These are phyloP conservation scores for Tylopilus plumbeoviolaceoides DNA, from an alignment of 768 basidiomycete species.

Conservation along the genomic window DNA sequence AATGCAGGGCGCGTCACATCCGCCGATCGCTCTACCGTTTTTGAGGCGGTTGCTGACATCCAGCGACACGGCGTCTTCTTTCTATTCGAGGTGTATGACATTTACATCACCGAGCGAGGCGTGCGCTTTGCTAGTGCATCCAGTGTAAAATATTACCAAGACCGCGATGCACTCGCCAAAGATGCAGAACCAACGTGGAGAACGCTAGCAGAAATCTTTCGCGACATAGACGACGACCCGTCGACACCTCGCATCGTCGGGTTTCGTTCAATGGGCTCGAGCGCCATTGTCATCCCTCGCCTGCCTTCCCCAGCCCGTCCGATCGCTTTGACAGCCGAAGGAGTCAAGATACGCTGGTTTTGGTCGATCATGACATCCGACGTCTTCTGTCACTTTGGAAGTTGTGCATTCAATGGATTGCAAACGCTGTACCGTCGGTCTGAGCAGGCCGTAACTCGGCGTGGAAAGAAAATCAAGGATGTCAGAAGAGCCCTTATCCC, in stretches of 20 bases:
- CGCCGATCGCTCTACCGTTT: conserved; percentile 27
- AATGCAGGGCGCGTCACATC: conserved; percentile 17
- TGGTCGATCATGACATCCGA: conserved; percentile 21
- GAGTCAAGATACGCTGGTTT: conserved; percentile 17
- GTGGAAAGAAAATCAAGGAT: conserved; percentile 7
- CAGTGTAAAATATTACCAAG: conserved; percentile 13
- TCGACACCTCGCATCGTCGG: background rate
- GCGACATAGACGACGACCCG: conserved; percentile 1
- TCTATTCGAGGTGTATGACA: conserved; percentile 14
- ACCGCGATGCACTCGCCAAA: conserved; percentile 26
- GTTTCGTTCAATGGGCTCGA: conserved; percentile 6
- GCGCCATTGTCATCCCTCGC: conserved; percentile 23
- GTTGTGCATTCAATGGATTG: background rate
- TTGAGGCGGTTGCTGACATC: conserved; percentile 30
- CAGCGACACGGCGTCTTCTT: conserved; percentile 28
- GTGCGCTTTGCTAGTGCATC: conserved; percentile 27
- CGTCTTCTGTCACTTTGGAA: background rate
- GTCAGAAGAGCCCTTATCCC: conserved; percentile 9
- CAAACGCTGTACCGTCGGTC: background rate
- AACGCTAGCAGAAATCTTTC: conserved; percentile 19
- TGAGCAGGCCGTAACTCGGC: background rate
- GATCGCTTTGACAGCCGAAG: conserved; percentile 15
- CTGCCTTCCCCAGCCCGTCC: conserved; percentile 22
- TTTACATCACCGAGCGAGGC: conserved; percentile 29
- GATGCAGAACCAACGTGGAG: conserved; percentile 17